phyloP scores from a whole-genome alignment of 441 rosid species.

The Adansonia gregorii region DNA sequence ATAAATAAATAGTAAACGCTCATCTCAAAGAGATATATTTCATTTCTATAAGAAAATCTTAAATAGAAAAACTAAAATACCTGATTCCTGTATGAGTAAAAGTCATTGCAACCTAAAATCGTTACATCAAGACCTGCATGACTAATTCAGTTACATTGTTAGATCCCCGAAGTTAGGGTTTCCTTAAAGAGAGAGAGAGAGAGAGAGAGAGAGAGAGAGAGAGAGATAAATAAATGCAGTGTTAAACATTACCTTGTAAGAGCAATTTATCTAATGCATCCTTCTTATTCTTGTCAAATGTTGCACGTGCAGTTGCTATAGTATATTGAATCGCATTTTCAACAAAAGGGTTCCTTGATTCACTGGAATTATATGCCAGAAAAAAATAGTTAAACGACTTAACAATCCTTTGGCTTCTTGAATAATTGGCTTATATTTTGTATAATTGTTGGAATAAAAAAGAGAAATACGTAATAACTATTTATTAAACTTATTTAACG shows the following conservation, averaged over 20 bases:
- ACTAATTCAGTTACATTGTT: constrained; percentile 32
- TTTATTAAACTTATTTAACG: constrained; percentile 14
- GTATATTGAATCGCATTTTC: constrained; percentile 82
- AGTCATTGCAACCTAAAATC: constrained; percentile 90
- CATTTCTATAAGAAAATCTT: background rate
- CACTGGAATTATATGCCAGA: constrained; percentile 48
- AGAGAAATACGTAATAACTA: background rate
- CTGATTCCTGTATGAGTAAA: constrained; percentile 96
- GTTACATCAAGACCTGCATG: constrained; percentile 89
- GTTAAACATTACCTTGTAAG: constrained; percentile 64
- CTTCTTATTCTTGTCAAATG: constrained; percentile 50
- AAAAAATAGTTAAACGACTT: background rate
- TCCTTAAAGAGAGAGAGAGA: background rate
- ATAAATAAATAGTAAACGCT: background rate
- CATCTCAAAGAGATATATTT: background rate
- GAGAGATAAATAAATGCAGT: constrained; percentile 5
- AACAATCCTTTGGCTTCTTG: background rate
- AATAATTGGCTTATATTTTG: constrained; percentile 11
- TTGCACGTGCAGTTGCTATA: constrained; percentile 78
- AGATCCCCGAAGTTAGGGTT: constrained; percentile 28
- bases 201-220: no score
- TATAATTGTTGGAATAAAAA: background rate
- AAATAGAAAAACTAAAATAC: constrained; percentile 37
- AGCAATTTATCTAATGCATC: constrained; percentile 68
- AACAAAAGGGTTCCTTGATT: constrained; percentile 85